These are phyloP conservation scores for Spergularia azorica DNA, from an alignment of 179 eudicot genomes.

Conservation along the genomic window DNA sequence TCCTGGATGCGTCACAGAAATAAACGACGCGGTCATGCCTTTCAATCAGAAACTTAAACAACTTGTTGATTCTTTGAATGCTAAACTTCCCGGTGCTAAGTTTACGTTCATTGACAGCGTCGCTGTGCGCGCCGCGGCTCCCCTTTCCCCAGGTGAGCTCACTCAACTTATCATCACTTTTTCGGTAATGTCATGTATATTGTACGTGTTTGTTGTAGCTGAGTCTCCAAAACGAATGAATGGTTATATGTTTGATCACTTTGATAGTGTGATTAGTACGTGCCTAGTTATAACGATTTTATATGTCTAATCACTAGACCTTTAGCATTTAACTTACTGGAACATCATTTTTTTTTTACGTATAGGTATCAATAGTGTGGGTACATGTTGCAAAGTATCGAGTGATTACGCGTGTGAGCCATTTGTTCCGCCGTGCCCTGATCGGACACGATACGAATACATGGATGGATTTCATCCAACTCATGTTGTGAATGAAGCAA, in stretches of 20 bases:
- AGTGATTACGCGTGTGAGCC: slow-evolving; percentile 24
- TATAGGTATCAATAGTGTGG: not conserved
- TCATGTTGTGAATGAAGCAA: not conserved
- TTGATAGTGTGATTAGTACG: no score
- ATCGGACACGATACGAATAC: slow-evolving; percentile 13
- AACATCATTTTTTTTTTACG: not conserved
- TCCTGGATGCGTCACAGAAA: slow-evolving; percentile 19
- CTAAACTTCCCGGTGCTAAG: slow-evolving; percentile 18
- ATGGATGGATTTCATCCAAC: slow-evolving; percentile 37
- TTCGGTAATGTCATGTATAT: no score
- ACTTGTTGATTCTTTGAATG: slow-evolving; percentile 33
- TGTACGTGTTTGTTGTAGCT: not conserved
- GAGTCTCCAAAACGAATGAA: no score
- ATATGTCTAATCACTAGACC: no score
- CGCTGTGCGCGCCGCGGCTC: not conserved
- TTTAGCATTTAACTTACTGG: no score
- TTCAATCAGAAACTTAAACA: slow-evolving; percentile 34
- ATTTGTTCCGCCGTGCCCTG: slow-evolving; percentile 10
- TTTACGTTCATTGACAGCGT: slow-evolving; percentile 28
- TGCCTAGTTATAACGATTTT: no score
- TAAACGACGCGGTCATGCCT: slow-evolving; percentile 28
- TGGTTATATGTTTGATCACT: no score
- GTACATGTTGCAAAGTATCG: slow-evolving; percentile 23
- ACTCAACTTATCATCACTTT: not conserved
- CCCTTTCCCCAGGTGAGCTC: slow-evolving; percentile 6